phyloP scores from a whole-genome alignment of 2,329 filamentous ascomycete species.

The Trematosphaeria pertusa region DNA sequence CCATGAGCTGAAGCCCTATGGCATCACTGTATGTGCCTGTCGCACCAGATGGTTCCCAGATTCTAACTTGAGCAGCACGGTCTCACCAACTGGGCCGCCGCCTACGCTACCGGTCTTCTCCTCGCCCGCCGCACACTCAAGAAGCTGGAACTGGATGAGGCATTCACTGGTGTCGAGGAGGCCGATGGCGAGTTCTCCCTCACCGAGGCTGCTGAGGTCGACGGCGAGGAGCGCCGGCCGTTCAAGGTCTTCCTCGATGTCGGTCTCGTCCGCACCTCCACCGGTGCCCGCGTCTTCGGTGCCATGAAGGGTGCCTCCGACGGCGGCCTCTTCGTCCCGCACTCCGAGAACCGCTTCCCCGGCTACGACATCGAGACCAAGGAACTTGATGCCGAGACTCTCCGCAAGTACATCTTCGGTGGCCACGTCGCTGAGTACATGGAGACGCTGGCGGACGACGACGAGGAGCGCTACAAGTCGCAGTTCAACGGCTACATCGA shows the following conservation, averaged over 20 bases:
- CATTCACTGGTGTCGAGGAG: slow-evolving; percentile 96
- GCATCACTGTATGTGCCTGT: slow-evolving; percentile 67
- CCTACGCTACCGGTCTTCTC: slow-evolving; percentile 95
- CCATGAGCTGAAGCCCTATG: slow-evolving; percentile 97
- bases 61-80: slow-evolving; percentile 65
- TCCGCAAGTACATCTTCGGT: slow-evolving; percentile 99
- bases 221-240: slow-evolving; percentile 87
- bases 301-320: slow-evolving; percentile 99
- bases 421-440: slow-evolving; percentile 99
- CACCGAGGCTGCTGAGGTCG: slow-evolving; percentile 93
- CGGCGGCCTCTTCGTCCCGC: slow-evolving; percentile 94
- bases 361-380: slow-evolving; percentile 96
- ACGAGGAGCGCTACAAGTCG: slow-evolving; percentile 99
- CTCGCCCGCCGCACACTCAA: slow-evolving; percentile 94
- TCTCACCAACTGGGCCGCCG: slow-evolving; percentile 99
- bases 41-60: neutral
- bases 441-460: slow-evolving; percentile 98
- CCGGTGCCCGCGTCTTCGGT: slow-evolving; percentile 97
- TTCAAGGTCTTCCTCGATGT: slow-evolving; percentile 99
- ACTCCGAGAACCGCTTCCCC: slow-evolving; percentile 99
- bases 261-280: slow-evolving; percentile 95
- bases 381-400: slow-evolving; percentile 95
- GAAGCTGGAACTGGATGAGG: slow-evolving; percentile 95
- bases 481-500: slow-evolving; percentile 99
- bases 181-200: slow-evolving; percentile 93